Percentiles rank a stretch among this genome's conserved stretches.
Evolutionary conservation across 1,284 basidiomycete species (phyloP).

Genomic region (Sparassis latifolia): DNA sequence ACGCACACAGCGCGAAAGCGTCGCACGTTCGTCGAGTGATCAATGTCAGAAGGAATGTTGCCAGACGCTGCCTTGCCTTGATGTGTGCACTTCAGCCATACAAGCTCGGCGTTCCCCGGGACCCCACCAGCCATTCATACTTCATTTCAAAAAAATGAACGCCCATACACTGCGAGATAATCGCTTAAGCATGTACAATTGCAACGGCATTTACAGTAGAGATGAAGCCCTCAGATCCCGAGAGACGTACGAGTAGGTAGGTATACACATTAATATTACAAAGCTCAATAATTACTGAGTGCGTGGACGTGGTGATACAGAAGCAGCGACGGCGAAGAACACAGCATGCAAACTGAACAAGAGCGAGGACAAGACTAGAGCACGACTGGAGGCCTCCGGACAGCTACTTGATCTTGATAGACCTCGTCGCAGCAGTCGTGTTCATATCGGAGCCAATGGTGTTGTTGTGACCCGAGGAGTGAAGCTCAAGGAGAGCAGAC

Average conservation of each 20-base stretch:
- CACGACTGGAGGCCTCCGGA: neutral
- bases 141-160: too few species aligned
- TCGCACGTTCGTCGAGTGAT: conserved; percentile 26
- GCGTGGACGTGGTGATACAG: conserved; percentile 17
- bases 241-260: too few species aligned
- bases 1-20: neutral
- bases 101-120: too few species aligned
- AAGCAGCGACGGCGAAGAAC: conserved; percentile 9
- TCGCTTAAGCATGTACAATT: too few species aligned
- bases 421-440: conserved; percentile 16
- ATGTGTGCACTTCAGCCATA: neutral
- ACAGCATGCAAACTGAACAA: conserved; percentile 1
- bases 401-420: conserved; percentile 25
- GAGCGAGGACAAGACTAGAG: neutral
- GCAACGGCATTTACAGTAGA: too few species aligned
- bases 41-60: too few species aligned
- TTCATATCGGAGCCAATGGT: conserved; percentile 11
- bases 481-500: conserved; percentile 54
- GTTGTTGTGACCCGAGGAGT: conserved; percentile 27
- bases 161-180: too few species aligned
- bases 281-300: neutral
- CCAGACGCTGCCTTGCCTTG: too few species aligned
- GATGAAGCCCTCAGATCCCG: too few species aligned
- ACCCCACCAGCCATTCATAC: too few species aligned
- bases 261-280: too few species aligned